Percentiles rank a stretch among this genome's conserved stretches.
Evolutionary conservation across 2,329 filamentous ascomycete species (phyloP).

Genomic region (Penicillium sp.): DNA sequence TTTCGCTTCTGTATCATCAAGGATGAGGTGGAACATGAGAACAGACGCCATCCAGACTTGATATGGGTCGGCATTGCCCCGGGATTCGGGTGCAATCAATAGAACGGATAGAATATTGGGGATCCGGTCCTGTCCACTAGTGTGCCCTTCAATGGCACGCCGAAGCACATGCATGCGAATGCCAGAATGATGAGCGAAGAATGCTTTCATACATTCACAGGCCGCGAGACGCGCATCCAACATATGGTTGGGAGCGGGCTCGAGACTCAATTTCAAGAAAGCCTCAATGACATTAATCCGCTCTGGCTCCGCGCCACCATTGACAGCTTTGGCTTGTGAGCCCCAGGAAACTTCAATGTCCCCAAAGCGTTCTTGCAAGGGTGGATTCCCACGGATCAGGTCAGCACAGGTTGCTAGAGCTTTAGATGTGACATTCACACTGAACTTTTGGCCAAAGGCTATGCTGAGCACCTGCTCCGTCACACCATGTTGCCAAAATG

Average conservation of each 20-base stretch:
- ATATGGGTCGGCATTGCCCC: constrained; percentile 74
- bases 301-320: constrained; percentile 47
- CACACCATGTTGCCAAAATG: constrained; percentile 81
- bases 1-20: constrained; percentile 78
- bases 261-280: constrained; percentile 77
- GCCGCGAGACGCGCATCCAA: constrained; percentile 83
- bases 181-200: constrained; percentile 77
- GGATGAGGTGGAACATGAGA: constrained; percentile 81
- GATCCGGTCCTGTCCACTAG: constrained; percentile 73
- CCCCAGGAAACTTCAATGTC: constrained; percentile 68
- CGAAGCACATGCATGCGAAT: constrained; percentile 84
- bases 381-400: constrained; percentile 77
- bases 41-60: constrained; percentile 86
- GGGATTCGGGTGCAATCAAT: constrained; percentile 63
- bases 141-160: constrained; percentile 85
- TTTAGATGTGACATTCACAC: constrained; percentile 78
- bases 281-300: constrained; percentile 91
- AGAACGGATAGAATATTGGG: constrained; percentile 87
- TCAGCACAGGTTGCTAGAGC: constrained; percentile 84
- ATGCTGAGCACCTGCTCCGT: constrained; percentile 78
- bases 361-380: constrained; percentile 84
- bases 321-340: constrained; percentile 21
- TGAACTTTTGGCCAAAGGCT: constrained; percentile 72
- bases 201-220: constrained; percentile 88
- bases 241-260: constrained; percentile 63